Conservation (phyloP, 768 basidiomycete genomes). For the Harrya chromipes region DNA sequence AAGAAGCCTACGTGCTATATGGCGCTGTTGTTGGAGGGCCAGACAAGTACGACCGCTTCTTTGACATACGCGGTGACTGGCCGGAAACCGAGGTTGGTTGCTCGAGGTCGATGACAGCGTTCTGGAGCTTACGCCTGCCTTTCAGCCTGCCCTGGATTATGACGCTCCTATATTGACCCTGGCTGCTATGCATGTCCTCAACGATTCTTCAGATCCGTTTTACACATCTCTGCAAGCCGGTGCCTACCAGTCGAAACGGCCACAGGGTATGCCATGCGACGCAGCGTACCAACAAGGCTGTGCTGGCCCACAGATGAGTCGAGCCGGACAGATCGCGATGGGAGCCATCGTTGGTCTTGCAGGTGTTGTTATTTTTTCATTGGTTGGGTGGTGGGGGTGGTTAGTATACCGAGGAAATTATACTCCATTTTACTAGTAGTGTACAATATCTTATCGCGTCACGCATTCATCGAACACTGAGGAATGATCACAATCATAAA, state of each 20-base stretch:
- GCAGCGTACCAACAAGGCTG: constrained; percentile 58
- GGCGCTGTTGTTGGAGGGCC: constrained; percentile 91
- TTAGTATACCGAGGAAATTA: constrained; percentile 25
- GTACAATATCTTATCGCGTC: not conserved
- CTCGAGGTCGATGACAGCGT: not conserved
- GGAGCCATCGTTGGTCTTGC: constrained; percentile 62
- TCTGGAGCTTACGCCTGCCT: constrained; percentile 8
- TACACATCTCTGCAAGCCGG: constrained; percentile 71
- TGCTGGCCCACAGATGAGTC: constrained; percentile 50
- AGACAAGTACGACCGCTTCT: constrained; percentile 69
- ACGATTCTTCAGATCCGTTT: constrained; percentile 68
- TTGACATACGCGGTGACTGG: constrained; percentile 87
- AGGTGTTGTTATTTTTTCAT: constrained; percentile 52
- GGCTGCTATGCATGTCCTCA: constrained; percentile 72
- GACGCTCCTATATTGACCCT: constrained; percentile 88
- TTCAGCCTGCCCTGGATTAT: constrained; percentile 78
- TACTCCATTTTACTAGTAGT: constrained; percentile 19
- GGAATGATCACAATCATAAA: too few relatives aligned
- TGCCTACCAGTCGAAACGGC: constrained; percentile 57
- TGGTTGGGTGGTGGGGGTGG: constrained; percentile 38
- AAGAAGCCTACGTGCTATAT: constrained; percentile 77
- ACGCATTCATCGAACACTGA: not conserved
- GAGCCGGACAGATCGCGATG: constrained; percentile 64
- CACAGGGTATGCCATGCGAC: constrained; percentile 76
- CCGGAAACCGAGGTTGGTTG: constrained; percentile 72